Evolutionary conservation across 1,284 basidiomycete genomes (phyloP), one percentile per base, ranked within the genome.

Genomic region (Ganoderma multipileum): DNA sequence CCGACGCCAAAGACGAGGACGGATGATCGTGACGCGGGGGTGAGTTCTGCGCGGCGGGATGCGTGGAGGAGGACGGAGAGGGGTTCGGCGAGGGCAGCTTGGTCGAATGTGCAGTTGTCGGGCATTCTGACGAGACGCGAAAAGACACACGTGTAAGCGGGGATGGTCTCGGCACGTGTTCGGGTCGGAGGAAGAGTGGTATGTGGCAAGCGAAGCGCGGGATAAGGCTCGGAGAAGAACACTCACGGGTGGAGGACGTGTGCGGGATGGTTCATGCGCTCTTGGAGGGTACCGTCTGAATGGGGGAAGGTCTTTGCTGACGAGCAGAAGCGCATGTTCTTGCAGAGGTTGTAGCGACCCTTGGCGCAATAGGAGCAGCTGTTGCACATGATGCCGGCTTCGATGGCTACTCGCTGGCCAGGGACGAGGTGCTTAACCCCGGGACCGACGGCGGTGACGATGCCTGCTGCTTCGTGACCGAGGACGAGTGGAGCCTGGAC

Each of bases 261-360:
- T 0, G 89, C 89, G 2, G 95, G 96, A 81, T 97, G 96, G 81
- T 95, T 95, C 87, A 98, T 94, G 73, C 86, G 86, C 68, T 90
- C 89, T 80, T 96, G 94, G 61, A 98, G 87, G 6, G 95, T 97
- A 3, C 97, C 97, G 76, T 98, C 96, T 30, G 94, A 86, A 78
- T 99, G 97, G 59, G 97, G 97, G 80, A 92, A 95, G 12, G 95
- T 95, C 80, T 97, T 95, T 58, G 97, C 97, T 65, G 90, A 92
- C 70, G 89, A 91, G 76, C 93, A 94, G 82, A 98, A 99, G 70
- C 95, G 89, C 90, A 99, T 87, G 74, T 83, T 81, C 75, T 91
- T 90, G 86, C 97, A 99, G 68, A 99, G 89, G 84, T 99, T 98
- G 85, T 98, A 99, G 50, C 95, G 87, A n/a, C 94, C 95, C 61